Evolutionary conservation across 306 rosid species (phyloP).

Genomic region (Styphnolobium japonicum): DNA sequence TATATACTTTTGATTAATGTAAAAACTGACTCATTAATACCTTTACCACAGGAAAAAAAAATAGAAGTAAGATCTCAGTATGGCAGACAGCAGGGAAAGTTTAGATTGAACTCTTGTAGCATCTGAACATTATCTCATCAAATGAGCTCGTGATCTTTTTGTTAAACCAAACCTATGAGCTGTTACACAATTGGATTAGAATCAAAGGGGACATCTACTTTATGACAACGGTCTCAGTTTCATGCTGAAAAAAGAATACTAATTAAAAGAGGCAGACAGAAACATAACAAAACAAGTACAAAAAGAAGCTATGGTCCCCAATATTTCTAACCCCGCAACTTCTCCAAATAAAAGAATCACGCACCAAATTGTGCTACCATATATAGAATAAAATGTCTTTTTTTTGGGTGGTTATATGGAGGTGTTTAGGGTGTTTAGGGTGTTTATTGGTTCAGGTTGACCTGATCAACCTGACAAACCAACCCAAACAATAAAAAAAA

Average conservation of each 20-base stretch:
- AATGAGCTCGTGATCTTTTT: neutral
- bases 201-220: neutral
- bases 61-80: neutral
- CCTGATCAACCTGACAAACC: too few relatives aligned
- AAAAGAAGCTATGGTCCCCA: neutral
- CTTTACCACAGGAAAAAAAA: too few relatives aligned
- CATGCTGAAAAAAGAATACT: neutral
- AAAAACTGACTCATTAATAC: too few relatives aligned
- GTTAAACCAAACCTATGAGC: neutral
- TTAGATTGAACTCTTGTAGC: neutral
- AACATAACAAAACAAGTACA: neutral
- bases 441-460: too few relatives aligned
- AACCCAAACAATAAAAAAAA: too few relatives aligned
- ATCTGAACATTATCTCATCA: constrained; percentile 17
- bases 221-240: neutral
- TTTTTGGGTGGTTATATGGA: too few relatives aligned
- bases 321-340: neutral
- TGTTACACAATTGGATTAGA: neutral
- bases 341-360: neutral
- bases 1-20: too few relatives aligned
- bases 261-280: neutral
- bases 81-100: neutral
- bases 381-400: too few relatives aligned
- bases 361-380: too few relatives aligned
- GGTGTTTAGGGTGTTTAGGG: too few relatives aligned